Conservation (phyloP, 805 yeast species). For the Barnettozyma vustinii region DNA sequence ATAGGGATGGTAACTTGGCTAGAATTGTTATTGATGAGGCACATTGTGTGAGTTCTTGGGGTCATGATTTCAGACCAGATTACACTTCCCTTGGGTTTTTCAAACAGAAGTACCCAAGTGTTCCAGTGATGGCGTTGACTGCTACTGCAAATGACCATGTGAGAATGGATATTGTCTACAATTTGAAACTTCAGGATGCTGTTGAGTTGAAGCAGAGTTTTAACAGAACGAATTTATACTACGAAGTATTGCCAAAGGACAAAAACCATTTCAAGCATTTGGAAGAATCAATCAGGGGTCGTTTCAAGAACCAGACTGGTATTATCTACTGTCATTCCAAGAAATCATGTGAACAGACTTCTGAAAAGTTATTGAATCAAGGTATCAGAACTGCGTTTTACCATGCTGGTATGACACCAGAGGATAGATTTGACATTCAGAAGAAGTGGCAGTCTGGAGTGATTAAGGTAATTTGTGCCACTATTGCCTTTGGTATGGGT, state of each 20-base stretch:
- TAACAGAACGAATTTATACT: constrained; percentile 79
- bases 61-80: constrained; percentile 97
- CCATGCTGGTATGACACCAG: constrained; percentile 92
- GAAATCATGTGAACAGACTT: constrained; percentile 77
- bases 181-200: constrained; percentile 58
- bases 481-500: constrained; percentile 99
- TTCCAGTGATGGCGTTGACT: constrained; percentile 93
- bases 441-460: constrained; percentile 71
- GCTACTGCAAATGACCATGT: constrained; percentile 96
- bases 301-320: constrained; percentile 62
- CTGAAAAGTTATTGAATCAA: constrained; percentile 47
- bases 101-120: constrained; percentile 64
- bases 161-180: constrained; percentile 76
- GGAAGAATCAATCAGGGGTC: constrained; percentile 43
- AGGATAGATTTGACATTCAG: constrained; percentile 70
- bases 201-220: constrained; percentile 81
- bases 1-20: constrained; percentile 56
- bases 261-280: constrained; percentile 52
- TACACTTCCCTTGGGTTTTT: constrained; percentile 76
- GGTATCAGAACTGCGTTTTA: constrained; percentile 74
- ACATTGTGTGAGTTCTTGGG: constrained; percentile 98
- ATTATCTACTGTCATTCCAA: constrained; percentile 93
- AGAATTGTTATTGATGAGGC: constrained; percentile 95
- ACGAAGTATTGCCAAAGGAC: constrained; percentile 68
- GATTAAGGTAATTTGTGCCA: constrained; percentile 85